Base-by-base conservation (phyloP, 495 filamentous ascomycete species). In the Xylaria longipes region DNA sequence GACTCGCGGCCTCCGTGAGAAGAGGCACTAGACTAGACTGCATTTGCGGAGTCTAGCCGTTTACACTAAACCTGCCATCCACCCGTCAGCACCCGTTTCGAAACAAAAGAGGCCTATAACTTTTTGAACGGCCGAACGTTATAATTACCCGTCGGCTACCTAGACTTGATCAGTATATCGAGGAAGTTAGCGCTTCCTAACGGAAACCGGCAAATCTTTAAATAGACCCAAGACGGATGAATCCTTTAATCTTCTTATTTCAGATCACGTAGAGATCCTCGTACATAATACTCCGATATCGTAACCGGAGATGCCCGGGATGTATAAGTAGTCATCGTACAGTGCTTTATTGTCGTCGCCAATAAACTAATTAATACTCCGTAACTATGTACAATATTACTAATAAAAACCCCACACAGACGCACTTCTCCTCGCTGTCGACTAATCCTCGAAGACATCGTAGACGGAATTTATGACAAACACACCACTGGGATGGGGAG, bases 261-360 rank as follows among this genome's bases (percentile, higher is more conserved):
- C 7, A 37, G 54, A 15, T 58, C 31, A 31, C 27, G 8, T 54
- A 25, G 22, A 12, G 52, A 20, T 31, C 31, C 9, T 60, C 2
- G 11, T 37, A n/a, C n/a, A n/a, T n/a, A n/a, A n/a, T n/a, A 3
- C 31, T 66, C 63, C 63, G 63, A 66, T 50, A 65, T 46, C 62
- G 63, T 50, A 31, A 20, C 63, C 41, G 63, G 45, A 33, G 63
- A 52, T 29, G n/a, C 43, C 63, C 63, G 41, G 39, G 31, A 35
- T 65, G 61, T 37, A 43, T 37, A 43, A 37, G 22, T 63, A 9
- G 35, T 29, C 39, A 43, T 63, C 37, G 35, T 63, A 43, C 31
- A n/a, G 60, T 63, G 60, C 60, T 43, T 25, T 8, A 6, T 43
- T 25, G 35, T 41, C 17, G 12, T 25, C 37, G 60, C 60, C 25